A percentile compares a stretch with the other conserved stretches of the same genome.
These are phyloP conservation scores for Pyrenophora seminiperda DNA, from an alignment of 2,329 filamentous ascomycete species.

Conservation along the genomic window DNA sequence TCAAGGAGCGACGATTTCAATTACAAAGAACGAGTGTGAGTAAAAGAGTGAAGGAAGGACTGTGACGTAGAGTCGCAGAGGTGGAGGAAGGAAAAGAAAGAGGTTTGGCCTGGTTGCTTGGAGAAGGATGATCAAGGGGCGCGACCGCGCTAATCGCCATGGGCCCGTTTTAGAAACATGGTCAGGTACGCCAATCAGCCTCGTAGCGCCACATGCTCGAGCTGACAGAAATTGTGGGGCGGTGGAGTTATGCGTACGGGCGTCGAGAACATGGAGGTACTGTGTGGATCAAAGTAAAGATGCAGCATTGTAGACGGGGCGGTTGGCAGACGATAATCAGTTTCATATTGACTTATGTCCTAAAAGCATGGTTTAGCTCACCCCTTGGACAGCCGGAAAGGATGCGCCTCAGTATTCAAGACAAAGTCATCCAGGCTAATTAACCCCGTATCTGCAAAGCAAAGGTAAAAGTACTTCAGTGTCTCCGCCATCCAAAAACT, in stretches of 20 bases:
- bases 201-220: slow-evolving; percentile 7
- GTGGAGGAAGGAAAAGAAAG: slow-evolving; percentile 19
- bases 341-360: neutral
- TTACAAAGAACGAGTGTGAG: slow-evolving; percentile 21
- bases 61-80: slow-evolving; percentile 27
- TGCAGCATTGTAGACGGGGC: neutral
- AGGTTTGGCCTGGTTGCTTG: slow-evolving; percentile 5
- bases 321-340: too few relatives aligned
- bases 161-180: slow-evolving; percentile 9
- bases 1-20: slow-evolving; percentile 15
- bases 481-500: slow-evolving; percentile 59
- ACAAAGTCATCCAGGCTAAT: slow-evolving; percentile 56
- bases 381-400: slow-evolving; percentile 47
- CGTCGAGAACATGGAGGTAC: slow-evolving; percentile 2
- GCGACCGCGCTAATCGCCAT: slow-evolving; percentile 26
- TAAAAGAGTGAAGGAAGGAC: slow-evolving; percentile 31
- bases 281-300: neutral
- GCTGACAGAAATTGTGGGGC: slow-evolving; percentile 15
- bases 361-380: slow-evolving; percentile 44
- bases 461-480: slow-evolving; percentile 57
- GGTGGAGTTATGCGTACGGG: slow-evolving; percentile 8
- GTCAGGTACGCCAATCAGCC: slow-evolving; percentile 26
- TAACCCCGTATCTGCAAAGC: slow-evolving; percentile 52
- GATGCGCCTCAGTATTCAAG: slow-evolving; percentile 58
- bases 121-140: slow-evolving; percentile 29